Percentiles rank a stretch among this genome's conserved stretches.
phyloP scores from a whole-genome alignment of 108 stramenopile species.

The Pseudonitzschia pungens region DNA sequence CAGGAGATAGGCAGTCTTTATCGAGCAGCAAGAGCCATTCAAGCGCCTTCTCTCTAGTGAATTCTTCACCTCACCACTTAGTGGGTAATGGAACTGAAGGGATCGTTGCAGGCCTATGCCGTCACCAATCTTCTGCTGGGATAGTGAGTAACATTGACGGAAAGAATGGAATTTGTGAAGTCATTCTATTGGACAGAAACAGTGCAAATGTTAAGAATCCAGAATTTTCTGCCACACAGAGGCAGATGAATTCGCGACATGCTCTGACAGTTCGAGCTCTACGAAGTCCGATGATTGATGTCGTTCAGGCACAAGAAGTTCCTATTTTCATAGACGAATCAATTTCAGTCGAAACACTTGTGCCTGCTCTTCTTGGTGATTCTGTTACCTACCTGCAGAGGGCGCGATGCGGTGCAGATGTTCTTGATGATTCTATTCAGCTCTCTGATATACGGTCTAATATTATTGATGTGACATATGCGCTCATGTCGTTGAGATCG shows the following conservation, averaged over 20 bases:
- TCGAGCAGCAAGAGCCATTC: constrained; percentile 38
- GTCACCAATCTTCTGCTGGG: constrained; percentile 57
- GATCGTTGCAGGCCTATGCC: constrained; percentile 71
- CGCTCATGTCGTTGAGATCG: constrained; percentile 38
- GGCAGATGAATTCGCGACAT: not conserved
- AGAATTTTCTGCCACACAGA: not conserved
- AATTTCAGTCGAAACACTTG: not conserved
- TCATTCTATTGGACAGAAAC: constrained; percentile 50
- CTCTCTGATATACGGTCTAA: constrained; percentile 9
- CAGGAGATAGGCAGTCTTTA: constrained; percentile 32
- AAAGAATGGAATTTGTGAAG: constrained; percentile 74
- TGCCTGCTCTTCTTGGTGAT: not conserved
- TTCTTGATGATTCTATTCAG: not conserved
- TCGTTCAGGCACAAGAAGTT: constrained; percentile 62
- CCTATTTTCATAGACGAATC: constrained; percentile 49
- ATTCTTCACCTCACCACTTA: constrained; percentile 43
- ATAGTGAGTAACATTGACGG: constrained; percentile 72
- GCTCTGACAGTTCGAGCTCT: constrained; percentile 62
- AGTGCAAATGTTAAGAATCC: not conserved
- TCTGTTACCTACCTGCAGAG: constrained; percentile 4
- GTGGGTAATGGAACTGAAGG: constrained; percentile 75
- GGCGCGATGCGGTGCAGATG: not conserved
- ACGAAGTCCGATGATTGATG: constrained; percentile 58
- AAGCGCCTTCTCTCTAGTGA: constrained; percentile 15
- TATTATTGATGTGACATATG: constrained; percentile 12